Percentiles rank a stretch among this genome's conserved stretches.
Evolutionary conservation across 2,329 filamentous ascomycete species (phyloP).

Genomic region (Xylaria sp.): DNA sequence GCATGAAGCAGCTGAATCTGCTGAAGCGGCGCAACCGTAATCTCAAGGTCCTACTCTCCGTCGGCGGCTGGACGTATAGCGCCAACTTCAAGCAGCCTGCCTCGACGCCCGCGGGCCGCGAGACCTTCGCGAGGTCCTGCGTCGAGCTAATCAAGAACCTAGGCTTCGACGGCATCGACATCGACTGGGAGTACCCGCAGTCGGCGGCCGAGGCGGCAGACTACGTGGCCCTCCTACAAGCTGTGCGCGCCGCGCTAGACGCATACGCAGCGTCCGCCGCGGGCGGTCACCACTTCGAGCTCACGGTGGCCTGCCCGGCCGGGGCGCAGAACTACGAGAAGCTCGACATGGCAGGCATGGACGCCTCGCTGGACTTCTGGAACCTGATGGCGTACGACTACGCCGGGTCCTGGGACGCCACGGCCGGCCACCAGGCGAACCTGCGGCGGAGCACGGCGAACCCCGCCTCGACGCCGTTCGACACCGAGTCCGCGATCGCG

Average conservation of each 20-base stretch:
- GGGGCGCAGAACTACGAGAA: conserved; percentile 71
- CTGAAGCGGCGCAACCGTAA: conserved; percentile 84
- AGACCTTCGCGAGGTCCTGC: conserved; percentile 77
- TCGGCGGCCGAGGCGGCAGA: conserved; percentile 64
- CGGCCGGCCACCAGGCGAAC: conserved; percentile 83
- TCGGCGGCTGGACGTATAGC: conserved; percentile 94
- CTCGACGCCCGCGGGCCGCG: conserved; percentile 75
- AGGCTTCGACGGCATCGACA: conserved; percentile 79
- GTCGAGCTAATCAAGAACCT: conserved; percentile 81
- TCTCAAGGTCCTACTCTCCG: conserved; percentile 85
- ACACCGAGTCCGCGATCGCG: conserved; percentile 75
- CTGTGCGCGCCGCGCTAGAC: conserved; percentile 68
- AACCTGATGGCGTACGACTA: conserved; percentile 92
- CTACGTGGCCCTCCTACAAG: conserved; percentile 68
- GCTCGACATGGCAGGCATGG: conserved; percentile 72
- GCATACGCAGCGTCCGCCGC: conserved; percentile 56
- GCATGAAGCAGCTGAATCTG: conserved; percentile 87
- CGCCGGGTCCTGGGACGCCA: conserved; percentile 81
- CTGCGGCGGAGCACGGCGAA: conserved; percentile 69
- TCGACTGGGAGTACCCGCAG: conserved; percentile 76
- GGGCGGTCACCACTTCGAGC: conserved; percentile 62
- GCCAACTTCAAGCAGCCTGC: conserved; percentile 82
- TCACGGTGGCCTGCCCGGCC: conserved; percentile 73
- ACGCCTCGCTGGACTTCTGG: conserved; percentile 76
- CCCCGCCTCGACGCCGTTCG: conserved; percentile 79